Evolutionary conservation across 257 asterid species (phyloP), one percentile per base, ranked within the genome.

Genomic region (Scutellaria barbata): DNA sequence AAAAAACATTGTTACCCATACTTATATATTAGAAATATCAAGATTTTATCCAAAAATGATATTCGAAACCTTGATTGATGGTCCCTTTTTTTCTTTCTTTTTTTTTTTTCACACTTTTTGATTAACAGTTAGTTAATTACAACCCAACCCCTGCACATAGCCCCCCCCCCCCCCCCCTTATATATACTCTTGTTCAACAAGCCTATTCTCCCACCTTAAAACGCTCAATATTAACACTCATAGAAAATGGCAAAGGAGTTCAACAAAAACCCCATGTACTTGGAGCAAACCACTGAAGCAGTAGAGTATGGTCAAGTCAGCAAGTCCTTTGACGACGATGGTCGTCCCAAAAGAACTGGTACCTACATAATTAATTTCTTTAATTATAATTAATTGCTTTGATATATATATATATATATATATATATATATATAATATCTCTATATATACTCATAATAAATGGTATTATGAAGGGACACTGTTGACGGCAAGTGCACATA

Each of bases 401-500:
- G n/a, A n/a, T n/a, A n/a, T n/a, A n/a, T n/a, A n/a, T n/a, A n/a
- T n/a, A n/a, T n/a, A n/a, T n/a, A n/a, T n/a, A n/a, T n/a, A n/a
- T n/a, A n/a, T n/a, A n/a, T n/a, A n/a, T n/a, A n/a, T n/a, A n/a
- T n/a, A n/a, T n/a, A n/a, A n/a, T n/a, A n/a, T n/a, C n/a, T n/a
- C n/a, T n/a, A 30, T 30, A 30, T 22, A 3, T 9, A 22, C 25
- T 22, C 2, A 22, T 22, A 20, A 20, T 20, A 22, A 22, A 22
- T 22, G 25, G 2, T 22, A 22, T 22, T 1, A 22, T 45, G n/a
- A 11, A 85, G 97, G 97, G 56, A 92, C 90, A 7, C 1, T 81
- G 78, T 0, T 87, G 45, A 90, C 97, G 47, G 98, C 95, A 0
- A 89, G 97, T 53, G 95, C 96, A 1, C 98, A 93, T 50, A 93